phyloP scores from a whole-genome alignment of 805 yeast species.

The Starmerella bombi region DNA sequence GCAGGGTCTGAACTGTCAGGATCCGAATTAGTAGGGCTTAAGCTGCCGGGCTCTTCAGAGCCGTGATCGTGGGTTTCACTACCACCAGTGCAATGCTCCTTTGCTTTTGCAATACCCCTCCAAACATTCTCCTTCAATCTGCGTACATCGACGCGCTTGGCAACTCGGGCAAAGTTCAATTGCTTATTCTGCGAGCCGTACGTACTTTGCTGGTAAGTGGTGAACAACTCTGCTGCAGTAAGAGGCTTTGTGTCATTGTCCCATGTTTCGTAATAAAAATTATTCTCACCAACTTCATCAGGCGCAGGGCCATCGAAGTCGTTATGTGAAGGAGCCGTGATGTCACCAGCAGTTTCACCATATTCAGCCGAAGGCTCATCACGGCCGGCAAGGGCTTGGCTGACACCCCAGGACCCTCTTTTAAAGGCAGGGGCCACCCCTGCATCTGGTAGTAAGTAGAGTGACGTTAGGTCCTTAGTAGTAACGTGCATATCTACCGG shows the following conservation, averaged over 20 bases:
- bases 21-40: background rate
- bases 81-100: background rate
- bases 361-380: background rate
- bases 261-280: background rate
- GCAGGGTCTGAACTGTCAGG: background rate
- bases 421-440: conserved; percentile 16
- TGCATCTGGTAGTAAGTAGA: conserved; percentile 52
- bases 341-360: background rate
- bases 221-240: conserved; percentile 16
- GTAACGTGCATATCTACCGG: conserved; percentile 67
- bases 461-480: conserved; percentile 49
- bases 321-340: background rate
- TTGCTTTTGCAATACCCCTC: conserved; percentile 37
- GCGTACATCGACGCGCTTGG: conserved; percentile 69
- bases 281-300: background rate
- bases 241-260: conserved; percentile 2
- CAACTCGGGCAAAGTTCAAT: conserved; percentile 50
- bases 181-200: conserved; percentile 19
- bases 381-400: background rate
- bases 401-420: conserved; percentile 5
- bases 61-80: background rate
- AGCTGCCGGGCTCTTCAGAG: background rate
- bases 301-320: background rate
- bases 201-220: conserved; percentile 3
- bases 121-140: conserved; percentile 63